These are phyloP conservation scores for Citrus sp. DNA, from an alignment of 345 rosid species.

Conservation along the genomic window DNA sequence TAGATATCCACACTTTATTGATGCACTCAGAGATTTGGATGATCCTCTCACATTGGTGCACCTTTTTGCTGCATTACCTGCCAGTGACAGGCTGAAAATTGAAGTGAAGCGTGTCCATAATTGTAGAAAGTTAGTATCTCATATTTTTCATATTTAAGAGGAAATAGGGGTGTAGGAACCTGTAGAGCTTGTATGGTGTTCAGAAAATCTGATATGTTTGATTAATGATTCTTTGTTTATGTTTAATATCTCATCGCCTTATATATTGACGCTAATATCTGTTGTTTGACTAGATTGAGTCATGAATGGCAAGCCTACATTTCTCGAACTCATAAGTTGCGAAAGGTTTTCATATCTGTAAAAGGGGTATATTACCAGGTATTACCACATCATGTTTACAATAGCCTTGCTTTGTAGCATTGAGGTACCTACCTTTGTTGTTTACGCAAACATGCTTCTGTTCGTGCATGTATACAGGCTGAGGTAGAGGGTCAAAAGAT, in stretches of 20 bases:
- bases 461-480: constrained; percentile 49
- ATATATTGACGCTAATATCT: neutral
- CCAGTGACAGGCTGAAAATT: constrained; percentile 69
- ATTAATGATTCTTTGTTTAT: neutral
- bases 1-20: constrained; percentile 85
- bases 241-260: neutral
- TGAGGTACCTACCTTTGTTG: neutral
- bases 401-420: neutral
- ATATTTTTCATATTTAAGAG: neutral
- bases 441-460: neutral
- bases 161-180: neutral
- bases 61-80: constrained; percentile 91
- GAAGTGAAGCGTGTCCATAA: constrained; percentile 73
- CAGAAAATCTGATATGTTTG: neutral
- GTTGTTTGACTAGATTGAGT: constrained; percentile 54
- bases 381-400: neutral
- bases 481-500: constrained; percentile 94
- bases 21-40: constrained; percentile 93
- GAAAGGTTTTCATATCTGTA: constrained; percentile 85
- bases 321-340: constrained; percentile 68
- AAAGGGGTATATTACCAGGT: constrained; percentile 99
- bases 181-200: neutral
- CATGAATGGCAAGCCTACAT: constrained; percentile 98
- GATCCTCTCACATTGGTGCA: constrained; percentile 92
- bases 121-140: constrained; percentile 62